Evolutionary conservation across 1,284 basidiomycete genomes (phyloP).

Genomic region (Malassezia obtusa): DNA sequence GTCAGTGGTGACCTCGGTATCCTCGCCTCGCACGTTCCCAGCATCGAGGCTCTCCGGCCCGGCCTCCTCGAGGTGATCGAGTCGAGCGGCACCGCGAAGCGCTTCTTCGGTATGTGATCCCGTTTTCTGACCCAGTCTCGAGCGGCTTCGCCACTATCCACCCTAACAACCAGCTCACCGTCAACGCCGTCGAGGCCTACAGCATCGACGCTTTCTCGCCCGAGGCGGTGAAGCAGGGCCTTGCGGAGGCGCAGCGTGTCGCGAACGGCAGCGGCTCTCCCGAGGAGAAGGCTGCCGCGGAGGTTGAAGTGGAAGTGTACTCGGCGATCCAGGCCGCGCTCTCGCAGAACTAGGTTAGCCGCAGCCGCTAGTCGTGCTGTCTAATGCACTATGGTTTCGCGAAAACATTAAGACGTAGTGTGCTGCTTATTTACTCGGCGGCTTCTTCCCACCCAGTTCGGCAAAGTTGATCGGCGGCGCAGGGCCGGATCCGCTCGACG

Average conservation of each 20-base stretch:
- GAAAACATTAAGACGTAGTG: too few species aligned
- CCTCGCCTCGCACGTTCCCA: slow-evolving; percentile 45
- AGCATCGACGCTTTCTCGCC: slow-evolving; percentile 78
- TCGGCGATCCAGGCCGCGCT: slow-evolving; percentile 85
- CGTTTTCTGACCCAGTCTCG: slow-evolving; percentile 60
- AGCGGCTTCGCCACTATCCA: slow-evolving; percentile 96
- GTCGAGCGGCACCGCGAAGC: slow-evolving; percentile 39
- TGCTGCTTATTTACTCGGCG: background rate
- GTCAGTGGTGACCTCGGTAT: slow-evolving; percentile 47
- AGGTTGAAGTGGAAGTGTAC: slow-evolving; percentile 90
- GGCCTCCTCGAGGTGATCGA: slow-evolving; percentile 47
- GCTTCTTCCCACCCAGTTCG: background rate
- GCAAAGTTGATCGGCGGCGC: slow-evolving; percentile 11
- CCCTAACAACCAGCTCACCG: slow-evolving; percentile 88
- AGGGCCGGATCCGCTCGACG: background rate
- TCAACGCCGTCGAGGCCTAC: slow-evolving; percentile 95
- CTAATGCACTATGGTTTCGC: background rate
- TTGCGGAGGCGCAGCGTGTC: slow-evolving; percentile 79
- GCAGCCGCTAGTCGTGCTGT: background rate
- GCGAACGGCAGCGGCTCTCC: slow-evolving; percentile 73
- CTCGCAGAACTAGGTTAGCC: slow-evolving; percentile 26
- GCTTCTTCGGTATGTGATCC: slow-evolving; percentile 34
- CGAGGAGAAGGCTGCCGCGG: slow-evolving; percentile 84
- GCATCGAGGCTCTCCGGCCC: slow-evolving; percentile 45
- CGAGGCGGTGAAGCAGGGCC: slow-evolving; percentile 81